Evolutionary conservation across 495 filamentous ascomycete genomes (phyloP).

Genomic region (Rhypophila decipiens): DNA sequence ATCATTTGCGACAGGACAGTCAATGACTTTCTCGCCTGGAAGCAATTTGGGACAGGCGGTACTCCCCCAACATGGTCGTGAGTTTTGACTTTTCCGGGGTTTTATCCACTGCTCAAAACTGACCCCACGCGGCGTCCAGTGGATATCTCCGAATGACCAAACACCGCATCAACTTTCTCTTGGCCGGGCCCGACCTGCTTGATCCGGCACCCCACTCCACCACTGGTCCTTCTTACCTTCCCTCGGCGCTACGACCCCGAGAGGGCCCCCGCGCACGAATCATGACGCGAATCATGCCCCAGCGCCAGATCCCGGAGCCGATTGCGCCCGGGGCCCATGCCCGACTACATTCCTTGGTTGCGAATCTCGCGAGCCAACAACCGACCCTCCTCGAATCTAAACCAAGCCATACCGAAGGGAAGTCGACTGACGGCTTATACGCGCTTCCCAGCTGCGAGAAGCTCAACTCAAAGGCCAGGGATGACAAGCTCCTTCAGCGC

Average conservation of each 20-base stretch:
- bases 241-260: neutral
- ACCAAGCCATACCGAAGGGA: slow-evolving; percentile 2
- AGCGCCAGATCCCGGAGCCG: slow-evolving; percentile 7
- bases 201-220: slow-evolving; percentile 1
- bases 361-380: neutral
- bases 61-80: slow-evolving; percentile 6
- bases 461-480: slow-evolving; percentile 3
- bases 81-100: neutral
- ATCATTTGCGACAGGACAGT: neutral
- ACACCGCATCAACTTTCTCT: slow-evolving; percentile 3
- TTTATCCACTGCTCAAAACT: neutral
- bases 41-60: slow-evolving; percentile 6
- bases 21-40: slow-evolving; percentile 7
- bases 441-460: neutral
- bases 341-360: neutral
- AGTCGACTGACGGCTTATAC: slow-evolving; percentile 4
- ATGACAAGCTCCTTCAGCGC: slow-evolving; percentile 2
- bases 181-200: slow-evolving; percentile 5
- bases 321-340: neutral
- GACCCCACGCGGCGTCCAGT: neutral
- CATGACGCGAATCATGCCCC: slow-evolving; percentile 10
- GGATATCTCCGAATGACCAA: slow-evolving; percentile 10
- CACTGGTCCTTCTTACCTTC: slow-evolving; percentile 4
- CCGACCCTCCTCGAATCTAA: slow-evolving; percentile 1
- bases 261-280: slow-evolving; percentile 2